Evolutionary conservation across 257 asterid species (phyloP).

Genomic region (Solanum acaule): DNA sequence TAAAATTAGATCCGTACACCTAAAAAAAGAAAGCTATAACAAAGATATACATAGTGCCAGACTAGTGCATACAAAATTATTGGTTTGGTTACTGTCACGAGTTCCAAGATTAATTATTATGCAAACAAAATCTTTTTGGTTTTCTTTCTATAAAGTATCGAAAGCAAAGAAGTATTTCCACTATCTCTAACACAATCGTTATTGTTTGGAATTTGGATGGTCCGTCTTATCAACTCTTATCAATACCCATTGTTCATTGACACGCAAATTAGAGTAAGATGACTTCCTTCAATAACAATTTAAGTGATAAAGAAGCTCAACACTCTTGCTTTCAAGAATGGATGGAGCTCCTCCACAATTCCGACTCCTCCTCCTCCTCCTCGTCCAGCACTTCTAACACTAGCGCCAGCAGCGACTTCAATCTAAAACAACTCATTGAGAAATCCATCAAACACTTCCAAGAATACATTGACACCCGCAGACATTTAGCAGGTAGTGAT

Average conservation of each 20-base stretch:
- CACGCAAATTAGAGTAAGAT: neutral
- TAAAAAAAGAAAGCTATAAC: no score
- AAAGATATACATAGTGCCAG: no score
- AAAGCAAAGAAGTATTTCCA: neutral
- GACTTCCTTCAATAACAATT: neutral
- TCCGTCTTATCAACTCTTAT: no score
- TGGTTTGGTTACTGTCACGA: no score
- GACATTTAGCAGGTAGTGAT: slow-evolving; percentile 7
- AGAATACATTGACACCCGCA: slow-evolving; percentile 9
- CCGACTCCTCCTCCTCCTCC: neutral
- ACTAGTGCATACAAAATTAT: no score
- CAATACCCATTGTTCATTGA: no score
- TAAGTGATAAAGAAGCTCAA: neutral
- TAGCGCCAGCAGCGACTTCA: neutral
- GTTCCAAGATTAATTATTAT: neutral
- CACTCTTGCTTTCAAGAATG: neutral
- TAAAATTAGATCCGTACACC: neutral
- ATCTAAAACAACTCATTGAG: neutral
- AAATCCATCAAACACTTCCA: slow-evolving; percentile 28
- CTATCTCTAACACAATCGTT: no score
- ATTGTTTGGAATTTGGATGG: neutral
- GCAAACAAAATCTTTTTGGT: neutral
- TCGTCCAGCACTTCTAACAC: neutral
- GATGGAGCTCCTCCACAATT: neutral
- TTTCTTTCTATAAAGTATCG: neutral